Conservation (phyloP, 2,329 filamentous ascomycete genomes). For the Calonectria naviculata region DNA sequence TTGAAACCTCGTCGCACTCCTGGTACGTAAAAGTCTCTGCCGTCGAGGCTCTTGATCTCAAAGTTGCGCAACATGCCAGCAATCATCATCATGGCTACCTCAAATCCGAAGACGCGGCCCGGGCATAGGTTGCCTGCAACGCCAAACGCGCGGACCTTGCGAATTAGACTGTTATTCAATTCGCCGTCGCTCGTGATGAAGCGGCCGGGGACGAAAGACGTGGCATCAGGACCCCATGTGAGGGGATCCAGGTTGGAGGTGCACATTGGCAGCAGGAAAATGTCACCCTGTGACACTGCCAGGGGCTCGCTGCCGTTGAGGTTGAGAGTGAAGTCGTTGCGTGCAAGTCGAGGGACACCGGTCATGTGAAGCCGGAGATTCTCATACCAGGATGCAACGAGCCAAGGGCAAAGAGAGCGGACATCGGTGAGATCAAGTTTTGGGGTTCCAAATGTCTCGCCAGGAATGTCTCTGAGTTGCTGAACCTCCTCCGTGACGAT, state of each 20-base stretch:
- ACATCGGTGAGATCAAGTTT: slow-evolving; percentile 38
- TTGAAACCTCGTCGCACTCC: slow-evolving; percentile 39
- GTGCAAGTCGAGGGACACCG: slow-evolving; percentile 43
- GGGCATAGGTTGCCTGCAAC: slow-evolving; percentile 47
- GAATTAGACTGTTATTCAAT: slow-evolving; percentile 32
- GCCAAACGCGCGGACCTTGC: slow-evolving; percentile 44
- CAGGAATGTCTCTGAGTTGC: slow-evolving; percentile 22
- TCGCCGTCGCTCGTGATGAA: slow-evolving; percentile 40
- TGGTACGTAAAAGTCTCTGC: slow-evolving; percentile 34
- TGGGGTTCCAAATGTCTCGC: slow-evolving; percentile 9
- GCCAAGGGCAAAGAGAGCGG: slow-evolving; percentile 41
- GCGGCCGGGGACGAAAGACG: slow-evolving; percentile 39
- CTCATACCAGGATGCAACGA: slow-evolving; percentile 46
- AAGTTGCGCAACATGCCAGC: slow-evolving; percentile 41
- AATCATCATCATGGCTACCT: slow-evolving; percentile 41
- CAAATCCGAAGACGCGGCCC: slow-evolving; percentile 43
- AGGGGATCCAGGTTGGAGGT: slow-evolving; percentile 42
- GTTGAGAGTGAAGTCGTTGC: slow-evolving; percentile 40
- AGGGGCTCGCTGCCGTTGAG: slow-evolving; percentile 30
- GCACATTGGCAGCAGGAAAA: slow-evolving; percentile 46
- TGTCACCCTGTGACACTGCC: slow-evolving; percentile 40
- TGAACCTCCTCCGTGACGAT: slow-evolving; percentile 39
- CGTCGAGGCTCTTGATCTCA: slow-evolving; percentile 35
- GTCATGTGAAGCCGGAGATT: slow-evolving; percentile 46
- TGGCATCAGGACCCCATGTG: slow-evolving; percentile 43